Base-by-base conservation (phyloP, 371 early-diverging fungal genomes). In the Mortierella sp. region DNA sequence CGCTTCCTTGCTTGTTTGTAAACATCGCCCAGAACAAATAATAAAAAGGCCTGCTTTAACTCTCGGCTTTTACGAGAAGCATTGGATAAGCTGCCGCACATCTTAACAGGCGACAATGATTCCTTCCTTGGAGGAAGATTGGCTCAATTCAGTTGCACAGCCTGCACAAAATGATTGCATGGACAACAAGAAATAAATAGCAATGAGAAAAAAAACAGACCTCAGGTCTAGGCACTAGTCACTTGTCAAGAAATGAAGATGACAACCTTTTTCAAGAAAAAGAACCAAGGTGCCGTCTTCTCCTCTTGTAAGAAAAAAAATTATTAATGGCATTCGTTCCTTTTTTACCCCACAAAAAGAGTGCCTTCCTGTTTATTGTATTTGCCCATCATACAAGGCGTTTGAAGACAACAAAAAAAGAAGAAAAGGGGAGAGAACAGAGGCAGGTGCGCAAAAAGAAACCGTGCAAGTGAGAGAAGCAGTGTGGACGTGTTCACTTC, bases 401-500 rank as follows among this genome's bases (percentile, higher is more conserved):
- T 46, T 11, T 46, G 5, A 59, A 19, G 6, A 40, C 4, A 40
- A 40, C 43, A 40, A 26, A n/a, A 26, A 10, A 10, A 6, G 8
- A 26, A 5, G 9, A 26, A 55, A 9, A 24, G 0, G n/a, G 9
- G 55, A 10, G 55, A 16, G 59, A 16, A 31, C 48, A 46, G 1
- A 9, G 59, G 59, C 59, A 31, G 34, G 59, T 59, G 59, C 59
- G 31, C 59, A 59, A 59, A 28, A 46, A 13, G 48, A 14, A 28
- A n/a, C n/a, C 9, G 54, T 55, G 28, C n/a, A 55, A 55, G 26
- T 55, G 54, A 26, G 26, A 26, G 48, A 46, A 13, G 8, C 9
- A 46, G 48, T 59, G 28, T 59, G 59, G 59, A 59, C 59, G 59
- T 59, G 59, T 59, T 59, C 59, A 59, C 59, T 59, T 59, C 59